Evolutionary conservation across 225 moss, liverwort and hornwort genomes (phyloP).

Genomic region (Anthoceros angustus): DNA sequence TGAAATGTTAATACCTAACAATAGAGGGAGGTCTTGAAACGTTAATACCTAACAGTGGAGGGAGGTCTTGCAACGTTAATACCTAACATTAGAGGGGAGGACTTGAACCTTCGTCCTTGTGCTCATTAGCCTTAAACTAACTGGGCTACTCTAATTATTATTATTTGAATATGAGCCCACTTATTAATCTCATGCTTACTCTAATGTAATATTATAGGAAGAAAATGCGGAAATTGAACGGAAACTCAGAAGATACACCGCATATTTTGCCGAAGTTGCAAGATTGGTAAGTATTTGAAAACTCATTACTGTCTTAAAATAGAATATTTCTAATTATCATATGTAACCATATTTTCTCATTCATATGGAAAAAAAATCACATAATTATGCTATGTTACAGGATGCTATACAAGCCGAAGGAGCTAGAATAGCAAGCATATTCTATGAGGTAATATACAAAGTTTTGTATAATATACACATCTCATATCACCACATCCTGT

Average conservation of each 20-base stretch:
- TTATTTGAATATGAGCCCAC: no score
- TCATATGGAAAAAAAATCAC: neutral
- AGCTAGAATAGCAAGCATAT: neutral
- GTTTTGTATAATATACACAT: neutral
- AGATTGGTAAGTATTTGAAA: neutral
- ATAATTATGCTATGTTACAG: neutral
- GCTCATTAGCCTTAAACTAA: no score
- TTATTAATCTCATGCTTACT: neutral
- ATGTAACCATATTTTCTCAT: no score
- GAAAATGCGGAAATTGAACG: neutral
- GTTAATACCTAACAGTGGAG: no score
- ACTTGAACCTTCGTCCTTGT: no score
- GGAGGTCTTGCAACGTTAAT: no score
- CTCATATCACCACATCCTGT: no score
- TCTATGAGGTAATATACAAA: neutral
- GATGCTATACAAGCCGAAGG: neutral
- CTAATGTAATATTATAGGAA: neutral
- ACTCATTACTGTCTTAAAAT: neutral
- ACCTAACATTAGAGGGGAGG: no score
- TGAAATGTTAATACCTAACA: no score
- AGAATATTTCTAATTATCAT: neutral
- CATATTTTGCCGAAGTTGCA: neutral
- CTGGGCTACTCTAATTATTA: no score
- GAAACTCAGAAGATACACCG: neutral
- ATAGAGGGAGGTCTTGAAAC: no score